Base-by-base conservation (phyloP, 306 rosid genomes). In the Abrus pulchellus region DNA sequence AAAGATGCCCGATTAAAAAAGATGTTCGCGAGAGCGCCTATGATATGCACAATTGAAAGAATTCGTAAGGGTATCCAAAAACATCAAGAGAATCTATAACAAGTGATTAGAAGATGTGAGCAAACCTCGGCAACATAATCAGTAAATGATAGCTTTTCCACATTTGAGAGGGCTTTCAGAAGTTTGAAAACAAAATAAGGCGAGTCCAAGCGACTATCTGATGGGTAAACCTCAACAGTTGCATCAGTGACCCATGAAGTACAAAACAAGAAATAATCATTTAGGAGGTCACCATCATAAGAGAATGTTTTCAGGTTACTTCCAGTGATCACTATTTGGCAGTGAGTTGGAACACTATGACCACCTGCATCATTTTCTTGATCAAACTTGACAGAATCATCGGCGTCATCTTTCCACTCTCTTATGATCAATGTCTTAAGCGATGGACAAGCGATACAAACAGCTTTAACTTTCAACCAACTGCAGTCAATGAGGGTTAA, bases 231-330 rank as follows among this genome's bases (percentile, higher is more conserved):
- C 50, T 32, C 32, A 54, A 80, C 1, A 14, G 52, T 4, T 52
- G 68, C 84, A 43, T 73, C 7, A 11, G 5, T 34, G 10, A 63
- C 28, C 0, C 59, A 5, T 9, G 2, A 0, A 27, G 68, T 5
- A 63, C 9, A 1, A 44, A 2, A 11, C 3, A 80, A 64, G 27
- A 4, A 52, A 20, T 72, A 80, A 44, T 73, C 68, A 54, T 80
- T 80, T 6, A 64, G 2, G 29, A 72, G 6, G 3, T 72, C 80
- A 2, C 80, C 84, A 1, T 74, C 68, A 32, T 80, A 73, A 3
- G 68, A 54, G 59, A 73, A 80, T 52, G 30, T 30, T 7, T 33
- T 63, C 33, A 73, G 28, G 6, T 64, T 63, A 12, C 3, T 2
- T 54, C 5, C 75, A 14, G 5, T 3, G 14, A 73, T 63, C 9